These are phyloP conservation scores for Mycena rosella DNA, from an alignment of 768 basidiomycete genomes.

Conservation along the genomic window DNA sequence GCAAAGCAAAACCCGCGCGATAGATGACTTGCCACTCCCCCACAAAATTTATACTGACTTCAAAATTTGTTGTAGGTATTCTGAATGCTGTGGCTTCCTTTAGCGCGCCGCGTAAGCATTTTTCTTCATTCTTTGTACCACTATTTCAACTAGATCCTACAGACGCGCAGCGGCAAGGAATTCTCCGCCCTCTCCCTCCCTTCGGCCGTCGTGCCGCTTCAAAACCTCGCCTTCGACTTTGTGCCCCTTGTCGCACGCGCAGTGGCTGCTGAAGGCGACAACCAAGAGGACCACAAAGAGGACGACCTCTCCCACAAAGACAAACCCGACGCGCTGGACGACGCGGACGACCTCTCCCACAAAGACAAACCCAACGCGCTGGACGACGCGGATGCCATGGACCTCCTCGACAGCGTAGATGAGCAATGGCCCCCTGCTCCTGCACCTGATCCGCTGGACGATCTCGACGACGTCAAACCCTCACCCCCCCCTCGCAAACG, in stretches of 20 bases:
- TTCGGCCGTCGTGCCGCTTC: not conserved
- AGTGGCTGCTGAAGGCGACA: not conserved
- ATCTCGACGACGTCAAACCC: not conserved
- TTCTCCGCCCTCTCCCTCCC: not conserved
- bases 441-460: not conserved
- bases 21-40: too few species aligned
- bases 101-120: not conserved
- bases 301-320: not conserved
- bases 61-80: too few species aligned
- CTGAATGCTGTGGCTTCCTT: not conserved
- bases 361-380: not conserved
- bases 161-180: conserved; percentile 14
- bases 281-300: conserved; percentile 5
- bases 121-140: not conserved
- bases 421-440: not conserved
- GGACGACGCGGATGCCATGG: not conserved
- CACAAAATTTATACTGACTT: too few species aligned
- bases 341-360: too few species aligned
- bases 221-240: not conserved
- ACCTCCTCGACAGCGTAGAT: not conserved
- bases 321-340: not conserved
- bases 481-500: not conserved
- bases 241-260: not conserved
- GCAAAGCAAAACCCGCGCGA: too few species aligned
- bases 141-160: not conserved